These are phyloP conservation scores for Spizellomyces punctatus DNA, from an alignment of 192 early-diverging fungal genomes.

Conservation along the genomic window DNA sequence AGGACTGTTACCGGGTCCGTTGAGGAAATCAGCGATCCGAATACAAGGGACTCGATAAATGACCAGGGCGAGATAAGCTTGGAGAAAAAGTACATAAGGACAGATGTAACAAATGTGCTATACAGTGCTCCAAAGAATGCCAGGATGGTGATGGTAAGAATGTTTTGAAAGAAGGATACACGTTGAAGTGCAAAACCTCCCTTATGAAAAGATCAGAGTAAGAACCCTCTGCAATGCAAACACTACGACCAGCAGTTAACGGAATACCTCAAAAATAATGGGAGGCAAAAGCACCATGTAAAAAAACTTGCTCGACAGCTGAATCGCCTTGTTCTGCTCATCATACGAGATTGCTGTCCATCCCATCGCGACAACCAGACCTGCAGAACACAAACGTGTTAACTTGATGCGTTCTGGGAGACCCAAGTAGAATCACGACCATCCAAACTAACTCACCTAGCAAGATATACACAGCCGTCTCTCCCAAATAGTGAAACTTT, in stretches of 20 bases:
- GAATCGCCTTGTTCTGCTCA: conserved; percentile 48
- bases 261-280: conserved; percentile 56
- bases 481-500: conserved; percentile 60
- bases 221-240: background rate
- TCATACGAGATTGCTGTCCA: conserved; percentile 55
- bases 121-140: conserved; percentile 61
- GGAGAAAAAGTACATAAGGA: conserved; percentile 60
- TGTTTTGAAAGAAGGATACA: conserved; percentile 56
- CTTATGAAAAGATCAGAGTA: conserved; percentile 14
- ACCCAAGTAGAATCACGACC: background rate
- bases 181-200: conserved; percentile 59
- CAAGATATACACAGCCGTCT: conserved; percentile 55
- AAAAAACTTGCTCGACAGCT: conserved; percentile 57
- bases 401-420: background rate
- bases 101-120: conserved; percentile 58
- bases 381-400: conserved; percentile 19
- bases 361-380: conserved; percentile 50
- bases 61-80: conserved; percentile 51
- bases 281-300: conserved; percentile 66
- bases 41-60: conserved; percentile 59
- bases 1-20: conserved; percentile 67
- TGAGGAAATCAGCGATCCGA: conserved; percentile 61
- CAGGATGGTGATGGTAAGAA: conserved; percentile 53
- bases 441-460: conserved; percentile 38
- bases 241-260: background rate